These are phyloP conservation scores for Mortierella sp. DNA, from an alignment of 371 early-diverging fungal genomes.

Conservation along the genomic window DNA sequence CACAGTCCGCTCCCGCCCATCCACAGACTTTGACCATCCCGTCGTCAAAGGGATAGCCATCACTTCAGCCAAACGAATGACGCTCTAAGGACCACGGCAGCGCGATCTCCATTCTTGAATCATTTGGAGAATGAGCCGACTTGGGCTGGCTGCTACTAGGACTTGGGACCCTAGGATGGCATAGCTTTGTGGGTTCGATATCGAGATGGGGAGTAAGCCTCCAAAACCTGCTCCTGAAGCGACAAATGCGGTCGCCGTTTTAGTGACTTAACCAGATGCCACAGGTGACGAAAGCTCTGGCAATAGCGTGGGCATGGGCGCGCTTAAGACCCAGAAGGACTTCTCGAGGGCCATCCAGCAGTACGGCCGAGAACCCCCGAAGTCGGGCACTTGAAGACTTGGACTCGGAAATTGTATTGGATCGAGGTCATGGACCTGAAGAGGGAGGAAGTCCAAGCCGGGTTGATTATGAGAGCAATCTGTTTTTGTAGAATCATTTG, in stretches of 20 bases:
- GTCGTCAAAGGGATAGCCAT: background rate
- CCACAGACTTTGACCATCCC: background rate
- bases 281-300: background rate
- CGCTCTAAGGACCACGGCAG: background rate
- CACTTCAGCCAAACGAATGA: background rate
- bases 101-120: background rate
- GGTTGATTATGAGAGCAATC: background rate
- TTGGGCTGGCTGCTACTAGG: background rate
- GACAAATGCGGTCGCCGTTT: background rate
- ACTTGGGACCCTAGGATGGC: background rate
- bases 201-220: background rate
- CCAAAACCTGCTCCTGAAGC: background rate
- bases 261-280: background rate
- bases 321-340: background rate
- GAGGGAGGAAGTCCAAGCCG: background rate
- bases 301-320: background rate
- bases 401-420: background rate
- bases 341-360: background rate
- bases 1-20: slow-evolving; percentile 10
- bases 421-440: background rate
- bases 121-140: background rate
- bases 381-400: background rate
- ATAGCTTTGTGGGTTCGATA: background rate
- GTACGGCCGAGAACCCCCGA: background rate
- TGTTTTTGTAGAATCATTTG: background rate